A percentile compares a stretch with the other conserved stretches of the same genome.
These are phyloP conservation scores for Selenicereus undatus DNA, from an alignment of 148 eudicot genomes.

Conservation along the genomic window DNA sequence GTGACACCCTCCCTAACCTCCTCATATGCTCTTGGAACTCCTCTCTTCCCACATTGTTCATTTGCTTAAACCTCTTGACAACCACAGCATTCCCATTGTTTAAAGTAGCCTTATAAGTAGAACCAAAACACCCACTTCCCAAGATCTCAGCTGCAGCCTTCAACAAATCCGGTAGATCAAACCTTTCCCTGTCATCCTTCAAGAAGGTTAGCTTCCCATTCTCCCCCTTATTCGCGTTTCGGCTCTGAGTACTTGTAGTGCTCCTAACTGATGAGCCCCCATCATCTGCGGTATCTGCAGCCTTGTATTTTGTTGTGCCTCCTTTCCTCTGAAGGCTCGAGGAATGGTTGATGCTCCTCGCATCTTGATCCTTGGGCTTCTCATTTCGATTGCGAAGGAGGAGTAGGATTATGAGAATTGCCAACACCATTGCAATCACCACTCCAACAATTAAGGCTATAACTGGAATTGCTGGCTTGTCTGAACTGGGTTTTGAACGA, in stretches of 20 bases:
- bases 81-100: slow-evolving; percentile 44
- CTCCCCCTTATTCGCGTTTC: background rate
- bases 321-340: background rate
- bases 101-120: slow-evolving; percentile 67
- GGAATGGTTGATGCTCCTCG: background rate
- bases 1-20: slow-evolving; percentile 59
- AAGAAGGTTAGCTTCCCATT: slow-evolving; percentile 50
- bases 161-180: slow-evolving; percentile 58
- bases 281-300: background rate
- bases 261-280: slow-evolving; percentile 19
- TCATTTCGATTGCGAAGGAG: background rate
- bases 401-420: slow-evolving; percentile 8
- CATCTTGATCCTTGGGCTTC: background rate
- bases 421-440: slow-evolving; percentile 19
- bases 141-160: slow-evolving; percentile 72
- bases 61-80: slow-evolving; percentile 76
- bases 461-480: slow-evolving; percentile 16
- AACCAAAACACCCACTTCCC: slow-evolving; percentile 78
- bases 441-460: slow-evolving; percentile 16
- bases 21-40: slow-evolving; percentile 87
- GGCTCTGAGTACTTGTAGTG: background rate
- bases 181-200: slow-evolving; percentile 41
- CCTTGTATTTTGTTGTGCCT: background rate
- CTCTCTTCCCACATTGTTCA: slow-evolving; percentile 75
- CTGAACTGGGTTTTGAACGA: background rate